Conservation (phyloP, 2,329 filamentous ascomycete genomes). For the Cercospora zeina region DNA sequence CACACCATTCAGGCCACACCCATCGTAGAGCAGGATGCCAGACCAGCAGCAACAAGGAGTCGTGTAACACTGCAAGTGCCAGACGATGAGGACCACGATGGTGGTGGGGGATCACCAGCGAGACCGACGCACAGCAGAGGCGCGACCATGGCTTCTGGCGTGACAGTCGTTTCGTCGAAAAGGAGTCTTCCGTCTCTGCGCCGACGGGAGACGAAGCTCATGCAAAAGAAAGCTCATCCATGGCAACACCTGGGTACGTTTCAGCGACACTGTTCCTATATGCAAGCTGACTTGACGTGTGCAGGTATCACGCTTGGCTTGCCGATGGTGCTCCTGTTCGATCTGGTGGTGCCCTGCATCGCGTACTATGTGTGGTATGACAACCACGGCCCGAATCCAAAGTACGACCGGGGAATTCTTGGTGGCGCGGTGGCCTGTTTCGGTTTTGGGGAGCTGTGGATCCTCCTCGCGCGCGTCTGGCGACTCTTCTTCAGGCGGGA, state of each 20-base stretch:
- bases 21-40: slow-evolving; percentile 10
- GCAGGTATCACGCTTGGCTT: slow-evolving; percentile 37
- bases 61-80: slow-evolving; percentile 21
- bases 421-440: slow-evolving; percentile 37
- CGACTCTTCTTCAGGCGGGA: slow-evolving; percentile 35
- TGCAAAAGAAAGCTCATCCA: slow-evolving; percentile 35
- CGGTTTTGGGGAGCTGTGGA: slow-evolving; percentile 39
- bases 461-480: slow-evolving; percentile 36
- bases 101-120: neutral
- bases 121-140: slow-evolving; percentile 26
- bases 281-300: slow-evolving; percentile 14
- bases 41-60: slow-evolving; percentile 16
- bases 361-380: slow-evolving; percentile 40
- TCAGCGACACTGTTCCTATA: neutral
- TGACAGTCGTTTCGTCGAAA: slow-evolving; percentile 22
- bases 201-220: slow-evolving; percentile 33
- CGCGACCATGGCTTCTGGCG: slow-evolving; percentile 21
- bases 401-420: slow-evolving; percentile 37
- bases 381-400: slow-evolving; percentile 26
- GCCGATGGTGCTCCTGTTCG: slow-evolving; percentile 38
- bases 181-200: slow-evolving; percentile 31
- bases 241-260: slow-evolving; percentile 32
- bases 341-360: slow-evolving; percentile 38
- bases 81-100: slow-evolving; percentile 18
- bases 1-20: slow-evolving; percentile 18